Conservation (phyloP, 1,284 basidiomycete species). For the Cronartium quercuum region DNA sequence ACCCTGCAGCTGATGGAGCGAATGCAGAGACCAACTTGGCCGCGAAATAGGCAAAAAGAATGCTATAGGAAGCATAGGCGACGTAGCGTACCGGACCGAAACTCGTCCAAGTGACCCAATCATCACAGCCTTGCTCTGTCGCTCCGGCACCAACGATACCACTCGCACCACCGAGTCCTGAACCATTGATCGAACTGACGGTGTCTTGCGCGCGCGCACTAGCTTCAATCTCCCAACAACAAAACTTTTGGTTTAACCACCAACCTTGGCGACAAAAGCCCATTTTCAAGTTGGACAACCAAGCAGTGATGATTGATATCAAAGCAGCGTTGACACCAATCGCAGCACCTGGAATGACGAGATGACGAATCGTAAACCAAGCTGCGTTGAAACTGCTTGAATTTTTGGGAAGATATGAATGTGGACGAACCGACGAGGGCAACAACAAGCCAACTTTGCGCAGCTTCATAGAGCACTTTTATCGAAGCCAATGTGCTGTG, state of each 20-base stretch:
- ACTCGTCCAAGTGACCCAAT: constrained; percentile 87
- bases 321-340: constrained; percentile 91
- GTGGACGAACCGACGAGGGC: constrained; percentile 7
- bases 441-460: constrained; percentile 12
- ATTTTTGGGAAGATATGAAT: background rate
- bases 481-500: constrained; percentile 4
- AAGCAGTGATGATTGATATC: constrained; percentile 93
- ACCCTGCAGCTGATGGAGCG: constrained; percentile 92
- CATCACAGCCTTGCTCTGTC: constrained; percentile 66
- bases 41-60: constrained; percentile 72
- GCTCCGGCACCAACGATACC: constrained; percentile 57
- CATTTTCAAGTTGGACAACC: constrained; percentile 95
- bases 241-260: constrained; percentile 98
- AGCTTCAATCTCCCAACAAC: constrained; percentile 85
- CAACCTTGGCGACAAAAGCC: constrained; percentile 94
- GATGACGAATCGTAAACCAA: background rate
- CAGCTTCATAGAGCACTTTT: background rate
- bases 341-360: constrained; percentile 61
- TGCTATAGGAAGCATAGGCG: constrained; percentile 81
- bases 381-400: background rate
- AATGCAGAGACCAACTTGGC: constrained; percentile 81
- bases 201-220: background rate
- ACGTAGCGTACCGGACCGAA: constrained; percentile 70
- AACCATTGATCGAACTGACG: background rate
- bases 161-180: constrained; percentile 26